These are phyloP conservation scores for Kwoniella botswanensis DNA, from an alignment of 768 basidiomycete species.

Conservation along the genomic window DNA sequence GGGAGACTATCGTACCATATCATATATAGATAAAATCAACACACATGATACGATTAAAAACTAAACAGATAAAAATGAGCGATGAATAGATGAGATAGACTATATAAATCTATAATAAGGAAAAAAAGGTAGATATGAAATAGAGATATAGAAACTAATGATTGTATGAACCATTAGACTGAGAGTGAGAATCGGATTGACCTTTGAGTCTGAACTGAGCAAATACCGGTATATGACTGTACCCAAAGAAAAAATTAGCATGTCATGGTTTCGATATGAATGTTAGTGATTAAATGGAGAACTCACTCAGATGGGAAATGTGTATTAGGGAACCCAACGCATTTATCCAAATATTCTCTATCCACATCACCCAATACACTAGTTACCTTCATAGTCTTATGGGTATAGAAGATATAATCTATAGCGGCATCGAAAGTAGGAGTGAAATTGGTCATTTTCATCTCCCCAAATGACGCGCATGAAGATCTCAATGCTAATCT, in stretches of 20 bases:
- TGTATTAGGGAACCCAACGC: slow-evolving; percentile 94
- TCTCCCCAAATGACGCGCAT: slow-evolving; percentile 68
- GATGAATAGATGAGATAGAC: slow-evolving; percentile 4
- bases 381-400: slow-evolving; percentile 73
- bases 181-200: slow-evolving; percentile 19
- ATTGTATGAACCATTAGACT: slow-evolving; percentile 6
- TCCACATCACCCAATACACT: slow-evolving; percentile 90
- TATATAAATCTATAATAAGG: neutral
- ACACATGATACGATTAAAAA: neutral
- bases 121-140: neutral
- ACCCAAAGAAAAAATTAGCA: neutral
- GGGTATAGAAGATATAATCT: slow-evolving; percentile 93
- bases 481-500: slow-evolving; percentile 81
- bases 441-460: slow-evolving; percentile 85
- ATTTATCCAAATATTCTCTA: slow-evolving; percentile 78
- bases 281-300: neutral
- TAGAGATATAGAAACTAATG: neutral
- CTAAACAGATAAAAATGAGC: neutral
- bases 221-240: slow-evolving; percentile 56
- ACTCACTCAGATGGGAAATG: slow-evolving; percentile 97
- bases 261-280: neutral
- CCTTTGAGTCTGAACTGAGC: slow-evolving; percentile 52
- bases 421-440: slow-evolving; percentile 84
- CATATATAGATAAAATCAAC: neutral
- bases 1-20: neutral